Evolutionary conservation across 768 basidiomycete species (phyloP).

Genomic region (Kondoa subrosea): DNA sequence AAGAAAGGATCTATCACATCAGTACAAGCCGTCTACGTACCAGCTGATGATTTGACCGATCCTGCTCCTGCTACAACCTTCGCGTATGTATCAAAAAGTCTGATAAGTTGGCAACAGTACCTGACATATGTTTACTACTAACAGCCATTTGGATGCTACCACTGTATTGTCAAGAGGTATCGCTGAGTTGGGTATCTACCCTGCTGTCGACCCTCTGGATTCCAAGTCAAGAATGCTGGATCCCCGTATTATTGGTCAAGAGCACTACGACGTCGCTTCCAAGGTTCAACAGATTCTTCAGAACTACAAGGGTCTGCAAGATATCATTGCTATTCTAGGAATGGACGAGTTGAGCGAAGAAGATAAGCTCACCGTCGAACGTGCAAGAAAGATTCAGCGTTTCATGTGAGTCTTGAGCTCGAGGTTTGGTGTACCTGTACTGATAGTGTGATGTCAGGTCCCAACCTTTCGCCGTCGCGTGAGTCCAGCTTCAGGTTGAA

Average conservation of each 20-base stretch:
- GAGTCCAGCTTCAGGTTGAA: no score
- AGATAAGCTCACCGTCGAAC: constrained; percentile 81
- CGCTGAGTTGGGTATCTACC: constrained; percentile 73
- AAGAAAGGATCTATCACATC: constrained; percentile 99
- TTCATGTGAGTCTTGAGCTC: constrained; percentile 99
- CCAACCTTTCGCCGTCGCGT: constrained; percentile 99
- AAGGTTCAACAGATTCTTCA: constrained; percentile 78
- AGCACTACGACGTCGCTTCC: constrained; percentile 93
- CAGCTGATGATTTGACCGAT: constrained; percentile 99
- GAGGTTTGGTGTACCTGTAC: constrained; percentile 41
- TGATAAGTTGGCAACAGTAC: no score
- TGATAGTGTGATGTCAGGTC: constrained; percentile 85
- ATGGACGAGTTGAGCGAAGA: constrained; percentile 99
- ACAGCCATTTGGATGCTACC: constrained; percentile 96
- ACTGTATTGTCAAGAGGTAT: constrained; percentile 98
- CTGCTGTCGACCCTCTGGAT: constrained; percentile 97
- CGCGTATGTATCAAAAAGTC: constrained; percentile 20
- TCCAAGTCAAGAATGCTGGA: constrained; percentile 99
- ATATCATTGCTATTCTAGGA: constrained; percentile 99
- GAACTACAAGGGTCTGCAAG: constrained; percentile 42
- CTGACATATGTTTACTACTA: no score
- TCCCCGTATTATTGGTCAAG: constrained; percentile 87
- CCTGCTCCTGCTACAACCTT: constrained; percentile 98
- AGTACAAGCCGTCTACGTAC: constrained; percentile 98
- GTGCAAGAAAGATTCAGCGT: constrained; percentile 90